A percentile compares a stretch with the other conserved stretches of the same genome.
Conservation (phyloP, 208 protist genomes). For the Trypanosoma platydactyli region DNA sequence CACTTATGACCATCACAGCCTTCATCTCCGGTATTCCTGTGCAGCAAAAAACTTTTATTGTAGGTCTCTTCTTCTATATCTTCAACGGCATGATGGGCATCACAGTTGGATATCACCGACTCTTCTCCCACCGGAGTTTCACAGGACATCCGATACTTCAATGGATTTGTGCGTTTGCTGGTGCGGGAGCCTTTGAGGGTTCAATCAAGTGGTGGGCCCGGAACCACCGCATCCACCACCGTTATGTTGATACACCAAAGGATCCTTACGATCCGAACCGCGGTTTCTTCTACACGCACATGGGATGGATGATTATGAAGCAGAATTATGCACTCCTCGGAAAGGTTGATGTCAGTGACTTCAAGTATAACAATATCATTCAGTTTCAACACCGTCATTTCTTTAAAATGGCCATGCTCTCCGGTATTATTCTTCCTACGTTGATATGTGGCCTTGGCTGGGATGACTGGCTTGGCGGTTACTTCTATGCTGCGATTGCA, state of each 20-base stretch:
- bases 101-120: constrained; percentile 88
- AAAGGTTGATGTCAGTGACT: constrained; percentile 85
- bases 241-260: constrained; percentile 89
- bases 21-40: constrained; percentile 50
- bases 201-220: constrained; percentile 88
- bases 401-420: constrained; percentile 82
- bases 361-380: constrained; percentile 82
- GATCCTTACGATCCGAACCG: constrained; percentile 92
- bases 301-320: constrained; percentile 94
- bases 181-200: constrained; percentile 89
- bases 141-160: constrained; percentile 53
- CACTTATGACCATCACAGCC: constrained; percentile 35
- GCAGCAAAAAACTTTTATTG: constrained; percentile 69
- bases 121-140: constrained; percentile 90
- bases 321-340: constrained; percentile 82
- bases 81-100: constrained; percentile 90
- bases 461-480: constrained; percentile 85
- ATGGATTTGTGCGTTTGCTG: constrained; percentile 76
- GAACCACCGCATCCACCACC: constrained; percentile 93
- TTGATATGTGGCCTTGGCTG: constrained; percentile 82
- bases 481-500: constrained; percentile 78
- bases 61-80: constrained; percentile 69
- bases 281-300: constrained; percentile 89
- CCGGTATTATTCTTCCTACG: constrained; percentile 81
- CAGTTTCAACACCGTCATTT: constrained; percentile 88